A percentile compares a stretch with the other conserved stretches of the same genome.
These are phyloP conservation scores for Corymbia citriodora DNA, from an alignment of 441 rosid genomes.

Conservation along the genomic window DNA sequence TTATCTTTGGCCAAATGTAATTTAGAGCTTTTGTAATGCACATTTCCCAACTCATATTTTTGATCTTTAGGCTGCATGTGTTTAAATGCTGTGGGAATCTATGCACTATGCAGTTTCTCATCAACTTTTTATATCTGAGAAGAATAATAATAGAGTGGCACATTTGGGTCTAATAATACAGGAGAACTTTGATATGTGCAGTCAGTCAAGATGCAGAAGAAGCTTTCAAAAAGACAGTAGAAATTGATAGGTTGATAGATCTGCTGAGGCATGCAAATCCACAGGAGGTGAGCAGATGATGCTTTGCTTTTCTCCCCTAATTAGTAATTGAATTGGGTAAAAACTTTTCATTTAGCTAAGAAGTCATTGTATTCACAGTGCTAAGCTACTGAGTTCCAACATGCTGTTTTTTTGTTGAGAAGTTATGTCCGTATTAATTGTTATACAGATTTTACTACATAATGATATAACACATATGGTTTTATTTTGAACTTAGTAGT, in stretches of 20 bases:
- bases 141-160: constrained; percentile 33
- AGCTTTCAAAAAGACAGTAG: constrained; percentile 88
- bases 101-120: not conserved
- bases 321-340: not conserved
- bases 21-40: not conserved
- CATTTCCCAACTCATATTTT: not conserved
- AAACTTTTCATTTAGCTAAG: not conserved
- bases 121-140: not conserved
- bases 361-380: not conserved
- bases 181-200: constrained; percentile 86
- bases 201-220: constrained; percentile 76
- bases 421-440: too few relatives aligned
- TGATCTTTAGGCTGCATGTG: not conserved
- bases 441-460: too few relatives aligned
- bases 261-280: constrained; percentile 71
- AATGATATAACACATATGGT: too few relatives aligned
- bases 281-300: constrained; percentile 37
- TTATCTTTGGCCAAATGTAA: not conserved
- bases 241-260: constrained; percentile 75
- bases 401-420: not conserved
- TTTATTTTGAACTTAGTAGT: too few relatives aligned
- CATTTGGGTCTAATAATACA: constrained; percentile 65
- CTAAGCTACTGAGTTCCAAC: too few relatives aligned
- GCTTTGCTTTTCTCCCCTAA: not conserved
- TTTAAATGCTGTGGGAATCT: not conserved